A percentile compares a stretch with the other conserved stretches of the same genome.
These are phyloP conservation scores for Apiotrichum mycotoxinovorans DNA, from an alignment of 1,284 basidiomycete species.

Conservation along the genomic window DNA sequence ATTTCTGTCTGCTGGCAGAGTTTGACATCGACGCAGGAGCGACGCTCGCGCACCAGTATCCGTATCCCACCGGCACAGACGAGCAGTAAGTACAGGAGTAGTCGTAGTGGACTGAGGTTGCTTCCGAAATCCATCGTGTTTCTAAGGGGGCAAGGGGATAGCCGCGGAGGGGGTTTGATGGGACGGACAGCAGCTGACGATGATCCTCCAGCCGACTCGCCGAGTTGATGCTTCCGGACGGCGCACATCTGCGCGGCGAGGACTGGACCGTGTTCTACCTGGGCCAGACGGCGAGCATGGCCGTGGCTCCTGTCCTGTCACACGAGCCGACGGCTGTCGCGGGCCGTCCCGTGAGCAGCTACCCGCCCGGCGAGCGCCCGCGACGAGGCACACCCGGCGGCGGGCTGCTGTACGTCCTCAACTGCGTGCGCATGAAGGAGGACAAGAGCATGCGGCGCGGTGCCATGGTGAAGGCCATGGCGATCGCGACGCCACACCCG, in stretches of 20 bases:
- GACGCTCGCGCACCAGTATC: conserved; percentile 87
- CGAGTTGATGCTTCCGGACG: conserved; percentile 97
- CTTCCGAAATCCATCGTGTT: too few relatives aligned
- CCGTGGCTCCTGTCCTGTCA: conserved; percentile 74
- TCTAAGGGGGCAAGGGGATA: too few relatives aligned
- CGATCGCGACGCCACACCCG: conserved; percentile 90
- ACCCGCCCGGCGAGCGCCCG: conserved; percentile 24
- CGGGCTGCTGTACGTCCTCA: conserved; percentile 84
- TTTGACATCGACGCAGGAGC: conserved; percentile 93
- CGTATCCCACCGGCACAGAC: conserved; percentile 83
- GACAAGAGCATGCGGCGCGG: conserved; percentile 87
- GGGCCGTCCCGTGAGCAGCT: conserved; percentile 11
- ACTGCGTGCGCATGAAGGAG: conserved; percentile 91
- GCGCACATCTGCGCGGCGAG: conserved; percentile 86
- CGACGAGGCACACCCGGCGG: conserved; percentile 39
- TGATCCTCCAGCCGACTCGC: conserved; percentile 68
- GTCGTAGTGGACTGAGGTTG: too few relatives aligned
- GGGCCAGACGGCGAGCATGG: conserved; percentile 83
- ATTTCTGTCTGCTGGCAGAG: conserved; percentile 88
- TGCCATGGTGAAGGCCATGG: conserved; percentile 91
- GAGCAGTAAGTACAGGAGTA: conserved; percentile 72
- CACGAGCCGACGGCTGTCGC: conserved; percentile 34
- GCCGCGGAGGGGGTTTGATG: too few relatives aligned
- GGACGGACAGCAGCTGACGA: too few relatives aligned
- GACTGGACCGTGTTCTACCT: conserved; percentile 99